Conservation (phyloP, 164 flowering plant species). For the Nymphaea thermarum region DNA sequence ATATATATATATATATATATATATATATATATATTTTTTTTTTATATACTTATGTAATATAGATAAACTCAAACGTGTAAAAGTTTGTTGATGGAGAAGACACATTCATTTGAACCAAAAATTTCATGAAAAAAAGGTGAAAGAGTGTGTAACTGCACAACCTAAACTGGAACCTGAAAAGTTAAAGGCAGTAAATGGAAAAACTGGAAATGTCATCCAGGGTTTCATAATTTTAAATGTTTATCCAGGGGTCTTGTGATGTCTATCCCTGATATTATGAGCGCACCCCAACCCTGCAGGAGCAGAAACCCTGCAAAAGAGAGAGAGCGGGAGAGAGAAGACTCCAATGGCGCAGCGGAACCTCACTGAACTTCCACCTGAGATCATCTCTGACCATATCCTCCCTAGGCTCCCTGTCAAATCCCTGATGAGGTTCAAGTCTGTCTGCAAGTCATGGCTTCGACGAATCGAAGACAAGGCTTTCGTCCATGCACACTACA, state of each 20-base stretch:
- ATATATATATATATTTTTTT: no score
- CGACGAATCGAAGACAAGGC: neutral
- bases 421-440: neutral
- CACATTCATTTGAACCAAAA: no score
- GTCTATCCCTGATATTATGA: neutral
- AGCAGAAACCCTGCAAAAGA: no score
- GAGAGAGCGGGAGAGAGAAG: neutral
- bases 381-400: neutral
- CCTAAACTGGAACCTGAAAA: no score
- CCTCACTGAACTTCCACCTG: neutral
- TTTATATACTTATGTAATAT: no score
- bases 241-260: neutral
- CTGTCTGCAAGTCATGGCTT: neutral
- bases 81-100: no score
- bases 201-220: neutral
- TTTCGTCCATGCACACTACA: neutral
- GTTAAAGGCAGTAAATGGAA: no score
- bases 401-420: conserved; percentile 1
- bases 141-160: no score
- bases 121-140: no score
- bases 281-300: no score
- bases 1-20: no score
- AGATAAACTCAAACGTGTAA: no score
- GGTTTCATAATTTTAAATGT: neutral
- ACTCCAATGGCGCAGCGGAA: neutral